Percentiles rank a stretch among this genome's conserved stretches.
phyloP scores from a whole-genome alignment of 495 filamentous ascomycete genomes.

The Podospora conica region DNA sequence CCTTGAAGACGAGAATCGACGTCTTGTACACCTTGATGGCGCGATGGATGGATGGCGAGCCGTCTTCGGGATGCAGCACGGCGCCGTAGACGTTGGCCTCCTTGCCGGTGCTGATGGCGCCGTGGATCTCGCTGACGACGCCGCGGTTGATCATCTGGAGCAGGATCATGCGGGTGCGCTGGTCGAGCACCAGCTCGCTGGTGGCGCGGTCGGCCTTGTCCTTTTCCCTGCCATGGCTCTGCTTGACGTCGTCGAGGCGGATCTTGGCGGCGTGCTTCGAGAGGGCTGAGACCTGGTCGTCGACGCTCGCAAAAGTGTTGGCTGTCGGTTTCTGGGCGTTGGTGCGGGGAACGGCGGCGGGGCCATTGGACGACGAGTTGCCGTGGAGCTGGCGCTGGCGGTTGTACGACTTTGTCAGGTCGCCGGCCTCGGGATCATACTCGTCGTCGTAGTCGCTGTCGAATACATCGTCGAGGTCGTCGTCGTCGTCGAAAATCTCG shows the following conservation, averaged over 20 bases:
- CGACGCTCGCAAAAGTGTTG: slow-evolving; percentile 69
- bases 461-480: slow-evolving; percentile 40
- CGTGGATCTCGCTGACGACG: slow-evolving; percentile 75
- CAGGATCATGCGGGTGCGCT: slow-evolving; percentile 88
- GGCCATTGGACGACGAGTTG: slow-evolving; percentile 21
- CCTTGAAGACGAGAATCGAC: slow-evolving; percentile 92
- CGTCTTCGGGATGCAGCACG: slow-evolving; percentile 34
- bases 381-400: slow-evolving; percentile 62
- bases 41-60: slow-evolving; percentile 47
- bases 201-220: slow-evolving; percentile 93
- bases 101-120: slow-evolving; percentile 90
- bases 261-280: slow-evolving; percentile 87
- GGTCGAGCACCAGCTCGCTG: slow-evolving; percentile 87
- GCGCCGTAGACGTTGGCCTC: slow-evolving; percentile 94
- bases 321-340: slow-evolving; percentile 80
- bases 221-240: slow-evolving; percentile 46
- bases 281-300: slow-evolving; percentile 80
- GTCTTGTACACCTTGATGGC: slow-evolving; percentile 99
- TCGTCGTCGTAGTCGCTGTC: slow-evolving; percentile 41
- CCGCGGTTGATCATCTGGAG: slow-evolving; percentile 90
- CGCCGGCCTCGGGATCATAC: slow-evolving; percentile 55
- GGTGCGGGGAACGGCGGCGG: slow-evolving; percentile 60
- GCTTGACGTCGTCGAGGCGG: slow-evolving; percentile 64
- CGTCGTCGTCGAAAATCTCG: slow-evolving; percentile 29
- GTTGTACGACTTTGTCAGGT: slow-evolving; percentile 88